phyloP scores from a whole-genome alignment of 208 protist species.

The Trichomonas gallinae region DNA sequence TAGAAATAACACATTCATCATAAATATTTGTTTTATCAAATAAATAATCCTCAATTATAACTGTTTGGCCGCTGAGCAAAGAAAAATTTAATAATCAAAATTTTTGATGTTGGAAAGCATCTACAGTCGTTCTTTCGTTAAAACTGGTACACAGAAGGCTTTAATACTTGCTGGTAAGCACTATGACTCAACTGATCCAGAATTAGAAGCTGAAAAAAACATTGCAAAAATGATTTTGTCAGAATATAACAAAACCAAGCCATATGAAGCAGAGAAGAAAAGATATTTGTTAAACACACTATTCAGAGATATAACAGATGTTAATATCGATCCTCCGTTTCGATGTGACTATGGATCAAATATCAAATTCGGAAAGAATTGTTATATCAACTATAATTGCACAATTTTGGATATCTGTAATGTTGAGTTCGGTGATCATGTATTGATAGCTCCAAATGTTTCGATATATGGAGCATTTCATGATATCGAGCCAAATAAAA shows the following conservation, averaged over 20 bases:
- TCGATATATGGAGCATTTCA: conserved; percentile 55
- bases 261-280: conserved; percentile 26
- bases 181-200: conserved; percentile 37
- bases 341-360: conserved; percentile 56
- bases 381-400: conserved; percentile 55
- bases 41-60: no score
- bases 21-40: no score
- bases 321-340: conserved; percentile 52
- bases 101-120: no score
- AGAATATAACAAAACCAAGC: conserved; percentile 25
- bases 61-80: no score
- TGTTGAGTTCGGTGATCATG: conserved; percentile 51
- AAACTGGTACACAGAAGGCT: not conserved
- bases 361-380: conserved; percentile 47
- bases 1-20: no score
- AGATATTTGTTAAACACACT: not conserved
- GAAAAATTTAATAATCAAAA: no score
- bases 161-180: conserved; percentile 46
- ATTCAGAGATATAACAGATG: not conserved
- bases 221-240: not conserved
- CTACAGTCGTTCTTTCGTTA: not conserved
- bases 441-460: conserved; percentile 53
- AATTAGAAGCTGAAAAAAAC: conserved; percentile 34
- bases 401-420: conserved; percentile 51
- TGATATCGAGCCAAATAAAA: conserved; percentile 38